Evolutionary conservation across 768 basidiomycete genomes (phyloP).

Genomic region (Tricholoma furcatifolium): DNA sequence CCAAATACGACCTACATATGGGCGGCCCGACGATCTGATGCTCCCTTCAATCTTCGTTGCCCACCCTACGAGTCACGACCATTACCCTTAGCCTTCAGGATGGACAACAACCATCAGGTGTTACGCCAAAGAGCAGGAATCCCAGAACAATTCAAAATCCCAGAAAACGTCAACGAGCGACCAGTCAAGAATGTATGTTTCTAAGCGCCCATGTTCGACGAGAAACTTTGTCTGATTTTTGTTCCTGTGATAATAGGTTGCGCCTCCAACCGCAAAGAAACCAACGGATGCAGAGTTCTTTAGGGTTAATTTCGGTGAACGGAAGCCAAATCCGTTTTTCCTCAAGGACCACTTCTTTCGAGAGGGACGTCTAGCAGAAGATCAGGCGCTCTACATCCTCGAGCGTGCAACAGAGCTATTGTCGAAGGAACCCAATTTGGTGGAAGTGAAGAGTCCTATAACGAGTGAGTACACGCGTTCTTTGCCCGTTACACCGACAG

Average conservation of each 20-base stretch:
- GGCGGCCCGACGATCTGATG: conserved; percentile 18
- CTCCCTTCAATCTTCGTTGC: conserved; percentile 14
- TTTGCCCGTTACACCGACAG: background rate
- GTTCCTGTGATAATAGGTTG: conserved; percentile 47
- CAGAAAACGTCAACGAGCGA: conserved; percentile 16
- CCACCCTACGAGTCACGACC: background rate
- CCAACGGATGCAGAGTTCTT: conserved; percentile 80
- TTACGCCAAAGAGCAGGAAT: conserved; percentile 15
- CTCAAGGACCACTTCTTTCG: conserved; percentile 88
- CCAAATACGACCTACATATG: conserved; percentile 16
- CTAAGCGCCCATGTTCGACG: conserved; percentile 6
- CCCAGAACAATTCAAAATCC: conserved; percentile 12
- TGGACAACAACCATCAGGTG: conserved; percentile 10
- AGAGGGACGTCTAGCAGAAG: conserved; percentile 81
- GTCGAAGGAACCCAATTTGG: conserved; percentile 77
- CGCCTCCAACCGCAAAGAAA: conserved; percentile 58
- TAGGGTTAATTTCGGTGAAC: conserved; percentile 45
- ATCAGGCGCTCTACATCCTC: conserved; percentile 84
- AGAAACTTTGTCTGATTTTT: background rate
- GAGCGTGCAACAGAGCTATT: conserved; percentile 65
- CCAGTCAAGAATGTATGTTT: conserved; percentile 16
- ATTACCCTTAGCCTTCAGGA: background rate
- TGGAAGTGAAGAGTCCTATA: conserved; percentile 84
- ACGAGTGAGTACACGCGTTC: conserved; percentile 62
- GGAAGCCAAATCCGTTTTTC: conserved; percentile 73